Conservation (phyloP, 2,329 filamentous ascomycete species). For the Pseudocercospora eumusae region DNA sequence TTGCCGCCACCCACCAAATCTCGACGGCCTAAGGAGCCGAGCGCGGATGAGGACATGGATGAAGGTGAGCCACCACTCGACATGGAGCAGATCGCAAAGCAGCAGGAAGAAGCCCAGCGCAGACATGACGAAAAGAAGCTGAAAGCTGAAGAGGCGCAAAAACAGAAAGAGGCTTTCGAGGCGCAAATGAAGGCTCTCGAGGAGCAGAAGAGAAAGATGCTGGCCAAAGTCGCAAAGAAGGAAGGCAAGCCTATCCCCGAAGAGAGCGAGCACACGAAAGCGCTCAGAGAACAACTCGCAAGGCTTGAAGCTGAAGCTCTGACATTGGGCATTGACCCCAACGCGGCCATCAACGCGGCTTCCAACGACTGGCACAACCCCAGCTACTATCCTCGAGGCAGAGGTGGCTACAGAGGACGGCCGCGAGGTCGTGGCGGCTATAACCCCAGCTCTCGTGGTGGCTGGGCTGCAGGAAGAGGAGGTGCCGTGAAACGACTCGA, state of each 20-base stretch:
- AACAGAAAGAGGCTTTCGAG: constrained; percentile 64
- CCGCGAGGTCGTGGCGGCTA: constrained; percentile 45
- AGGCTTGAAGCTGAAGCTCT: constrained; percentile 73
- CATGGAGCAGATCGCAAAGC: constrained; percentile 66
- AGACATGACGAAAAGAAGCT: constrained; percentile 65
- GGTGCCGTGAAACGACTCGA: constrained; percentile 67
- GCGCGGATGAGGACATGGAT: constrained; percentile 33
- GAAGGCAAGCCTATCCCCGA: constrained; percentile 38
- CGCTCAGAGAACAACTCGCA: constrained; percentile 69
- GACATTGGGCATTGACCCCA: constrained; percentile 67
- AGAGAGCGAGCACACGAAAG: constrained; percentile 57
- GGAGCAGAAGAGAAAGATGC: constrained; percentile 63
- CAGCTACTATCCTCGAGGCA: constrained; percentile 25
- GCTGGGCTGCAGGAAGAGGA: constrained; percentile 46
- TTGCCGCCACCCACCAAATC: constrained; percentile 26
- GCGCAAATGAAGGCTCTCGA: constrained; percentile 64
- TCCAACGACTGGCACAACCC: constrained; percentile 26
- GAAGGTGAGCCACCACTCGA: constrained; percentile 61
- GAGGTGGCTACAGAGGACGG: constrained; percentile 33
- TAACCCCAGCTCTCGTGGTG: constrained; percentile 48
- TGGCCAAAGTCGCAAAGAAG: constrained; percentile 63
- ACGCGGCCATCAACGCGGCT: constrained; percentile 48
- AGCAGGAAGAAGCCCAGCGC: constrained; percentile 72
- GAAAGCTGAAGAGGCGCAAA: constrained; percentile 64
- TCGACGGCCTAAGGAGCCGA: constrained; percentile 18